phyloP scores from a whole-genome alignment of 306 rosid genomes.

The Cucumis hystrix region DNA sequence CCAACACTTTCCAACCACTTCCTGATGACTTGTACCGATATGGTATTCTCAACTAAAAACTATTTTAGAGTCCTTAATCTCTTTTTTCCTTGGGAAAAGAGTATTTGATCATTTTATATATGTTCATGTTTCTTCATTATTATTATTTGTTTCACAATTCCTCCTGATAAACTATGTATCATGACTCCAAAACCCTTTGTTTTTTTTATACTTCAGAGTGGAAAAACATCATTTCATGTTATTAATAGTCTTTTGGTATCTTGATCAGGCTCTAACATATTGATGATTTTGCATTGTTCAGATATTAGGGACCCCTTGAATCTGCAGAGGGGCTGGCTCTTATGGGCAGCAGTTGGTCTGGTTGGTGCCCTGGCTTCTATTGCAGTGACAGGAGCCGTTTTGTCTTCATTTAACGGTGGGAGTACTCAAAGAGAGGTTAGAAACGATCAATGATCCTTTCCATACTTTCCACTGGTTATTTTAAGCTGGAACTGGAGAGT shows the following conservation, averaged over 20 bases:
- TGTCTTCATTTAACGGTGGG: slow-evolving; percentile 55
- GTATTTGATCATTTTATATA: background rate
- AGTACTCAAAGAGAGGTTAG: slow-evolving; percentile 76
- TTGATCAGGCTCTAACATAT: background rate
- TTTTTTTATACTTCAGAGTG: background rate
- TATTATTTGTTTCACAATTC: background rate
- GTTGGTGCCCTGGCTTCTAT: slow-evolving; percentile 59
- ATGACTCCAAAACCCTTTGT: background rate
- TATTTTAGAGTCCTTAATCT: background rate
- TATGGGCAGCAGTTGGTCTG: slow-evolving; percentile 95
- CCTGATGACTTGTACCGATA: slow-evolving; percentile 69
- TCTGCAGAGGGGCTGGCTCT: slow-evolving; percentile 85
- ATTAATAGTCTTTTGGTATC: background rate
- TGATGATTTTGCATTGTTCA: slow-evolving; percentile 18
- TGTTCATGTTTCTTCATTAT: background rate
- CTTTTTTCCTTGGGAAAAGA: background rate
- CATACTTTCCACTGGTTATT: background rate
- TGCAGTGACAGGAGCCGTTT: slow-evolving; percentile 55
- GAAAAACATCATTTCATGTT: background rate
- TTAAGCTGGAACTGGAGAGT: background rate
- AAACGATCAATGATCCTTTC: slow-evolving; percentile 1
- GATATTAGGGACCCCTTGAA: slow-evolving; percentile 72
- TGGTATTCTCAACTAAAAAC: slow-evolving; percentile 30
- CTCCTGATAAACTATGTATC: background rate
- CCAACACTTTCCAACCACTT: slow-evolving; percentile 58